Evolutionary conservation across 306 rosid genomes (phyloP).

Genomic region (Hippophae tibetana): DNA sequence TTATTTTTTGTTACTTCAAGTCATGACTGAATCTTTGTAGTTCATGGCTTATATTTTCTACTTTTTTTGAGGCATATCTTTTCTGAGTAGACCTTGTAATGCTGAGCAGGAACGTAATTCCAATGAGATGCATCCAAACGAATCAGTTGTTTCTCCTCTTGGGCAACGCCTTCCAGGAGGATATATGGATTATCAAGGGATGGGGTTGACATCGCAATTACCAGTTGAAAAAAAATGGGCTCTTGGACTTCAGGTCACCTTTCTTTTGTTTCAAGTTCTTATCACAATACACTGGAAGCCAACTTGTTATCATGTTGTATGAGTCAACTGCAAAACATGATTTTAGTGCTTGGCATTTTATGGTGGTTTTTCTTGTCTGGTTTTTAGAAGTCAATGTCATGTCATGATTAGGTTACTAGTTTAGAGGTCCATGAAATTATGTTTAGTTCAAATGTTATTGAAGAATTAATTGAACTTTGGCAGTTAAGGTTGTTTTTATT

Average conservation of each 20-base stretch:
- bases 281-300: not conserved
- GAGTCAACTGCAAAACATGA: too few species aligned
- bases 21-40: too few species aligned
- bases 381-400: conserved; percentile 2
- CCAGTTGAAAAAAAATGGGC: conserved; percentile 94
- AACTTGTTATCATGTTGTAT: not conserved
- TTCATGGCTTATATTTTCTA: too few species aligned
- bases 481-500: conserved; percentile 7
- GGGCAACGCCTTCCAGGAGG: conserved; percentile 72
- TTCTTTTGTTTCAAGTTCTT: conserved; percentile 5
- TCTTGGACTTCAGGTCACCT: conserved; percentile 88
- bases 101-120: conserved; percentile 48
- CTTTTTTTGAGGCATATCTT: not conserved
- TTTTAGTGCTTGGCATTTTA: conserved; percentile 2
- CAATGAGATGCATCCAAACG: conserved; percentile 42
- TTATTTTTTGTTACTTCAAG: too few species aligned
- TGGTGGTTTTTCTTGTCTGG: conserved; percentile 12
- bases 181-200: conserved; percentile 58
- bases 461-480: not conserved
- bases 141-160: conserved; percentile 46
- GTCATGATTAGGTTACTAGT: not conserved
- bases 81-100: conserved; percentile 4
- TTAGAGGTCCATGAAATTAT: conserved; percentile 2
- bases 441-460: not conserved
- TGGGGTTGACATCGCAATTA: conserved; percentile 47